These are phyloP conservation scores for Starmerella bombicola DNA, from an alignment of 805 yeast species.

Conservation along the genomic window DNA sequence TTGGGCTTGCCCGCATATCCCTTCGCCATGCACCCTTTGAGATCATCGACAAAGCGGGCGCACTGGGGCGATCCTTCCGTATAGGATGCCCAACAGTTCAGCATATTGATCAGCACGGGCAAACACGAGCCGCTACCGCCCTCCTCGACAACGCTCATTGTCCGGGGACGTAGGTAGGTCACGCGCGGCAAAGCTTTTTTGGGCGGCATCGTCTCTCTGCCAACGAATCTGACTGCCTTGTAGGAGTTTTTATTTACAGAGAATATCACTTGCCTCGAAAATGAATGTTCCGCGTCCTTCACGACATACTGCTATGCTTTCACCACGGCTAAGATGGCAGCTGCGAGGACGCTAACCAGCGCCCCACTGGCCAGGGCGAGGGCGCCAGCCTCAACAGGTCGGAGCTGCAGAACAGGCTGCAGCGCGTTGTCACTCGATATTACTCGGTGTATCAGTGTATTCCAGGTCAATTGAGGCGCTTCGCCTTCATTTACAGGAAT, in stretches of 20 bases:
- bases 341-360: background rate
- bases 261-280: too few species aligned
- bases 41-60: slow-evolving; percentile 40
- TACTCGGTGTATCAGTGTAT: slow-evolving; percentile 6
- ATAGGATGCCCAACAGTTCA: slow-evolving; percentile 94
- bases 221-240: too few species aligned
- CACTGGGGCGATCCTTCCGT: slow-evolving; percentile 71
- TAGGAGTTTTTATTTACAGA: too few species aligned
- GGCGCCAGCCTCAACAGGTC: slow-evolving; percentile 16
- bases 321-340: too few species aligned
- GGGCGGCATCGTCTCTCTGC: slow-evolving; percentile 13
- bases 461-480: slow-evolving; percentile 2
- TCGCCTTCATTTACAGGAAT: background rate
- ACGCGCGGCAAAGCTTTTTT: slow-evolving; percentile 19
- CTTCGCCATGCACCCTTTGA: slow-evolving; percentile 59
- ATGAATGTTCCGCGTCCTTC: too few species aligned
- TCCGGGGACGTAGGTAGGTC: slow-evolving; percentile 15
- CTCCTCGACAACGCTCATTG: slow-evolving; percentile 16
- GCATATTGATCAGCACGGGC: slow-evolving; percentile 68
- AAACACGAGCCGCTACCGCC: slow-evolving; percentile 41
- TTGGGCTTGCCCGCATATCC: slow-evolving; percentile 23
- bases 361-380: slow-evolving; percentile 7
- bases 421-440: background rate
- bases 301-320: too few species aligned
- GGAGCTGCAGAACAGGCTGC: slow-evolving; percentile 7